Percentiles rank a stretch among this genome's conserved stretches.
These are phyloP conservation scores for Leccinum fuscescens DNA, from an alignment of 1,284 basidiomycete genomes.

Conservation along the genomic window DNA sequence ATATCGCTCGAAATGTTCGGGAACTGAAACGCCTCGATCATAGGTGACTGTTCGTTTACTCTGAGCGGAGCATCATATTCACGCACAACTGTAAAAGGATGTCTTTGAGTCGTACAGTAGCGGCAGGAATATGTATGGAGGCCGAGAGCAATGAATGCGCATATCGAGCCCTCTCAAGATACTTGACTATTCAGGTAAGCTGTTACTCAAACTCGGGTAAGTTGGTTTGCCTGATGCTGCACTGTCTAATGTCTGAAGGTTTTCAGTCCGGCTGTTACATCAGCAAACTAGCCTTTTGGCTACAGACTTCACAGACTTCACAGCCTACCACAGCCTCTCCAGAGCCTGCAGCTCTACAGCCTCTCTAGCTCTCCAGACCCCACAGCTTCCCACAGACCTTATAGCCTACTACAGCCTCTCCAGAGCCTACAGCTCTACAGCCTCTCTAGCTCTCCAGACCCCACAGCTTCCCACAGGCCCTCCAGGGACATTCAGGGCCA, in stretches of 20 bases:
- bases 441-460: too few relatives aligned
- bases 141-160: conserved; percentile 63
- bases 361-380: too few relatives aligned
- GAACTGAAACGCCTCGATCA: conserved; percentile 65
- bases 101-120: conserved; percentile 76
- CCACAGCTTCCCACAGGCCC: too few relatives aligned
- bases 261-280: conserved; percentile 46
- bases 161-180: conserved; percentile 60
- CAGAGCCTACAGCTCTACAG: too few relatives aligned
- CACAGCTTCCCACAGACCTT: too few relatives aligned
- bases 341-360: too few relatives aligned
- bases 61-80: conserved; percentile 9
- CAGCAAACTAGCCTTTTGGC: too few relatives aligned
- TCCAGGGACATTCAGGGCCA: too few relatives aligned
- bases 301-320: too few relatives aligned
- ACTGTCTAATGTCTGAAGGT: conserved; percentile 13
- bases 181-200: conserved; percentile 57
- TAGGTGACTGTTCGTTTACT: conserved; percentile 39
- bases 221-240: conserved; percentile 25
- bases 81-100: conserved; percentile 45
- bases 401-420: too few relatives aligned
- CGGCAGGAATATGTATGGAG: conserved; percentile 77
- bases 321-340: too few relatives aligned
- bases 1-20: conserved; percentile 46
- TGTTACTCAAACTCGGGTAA: conserved; percentile 61